Conservation (phyloP, 768 basidiomycete genomes). For the Trametes coccinea region DNA sequence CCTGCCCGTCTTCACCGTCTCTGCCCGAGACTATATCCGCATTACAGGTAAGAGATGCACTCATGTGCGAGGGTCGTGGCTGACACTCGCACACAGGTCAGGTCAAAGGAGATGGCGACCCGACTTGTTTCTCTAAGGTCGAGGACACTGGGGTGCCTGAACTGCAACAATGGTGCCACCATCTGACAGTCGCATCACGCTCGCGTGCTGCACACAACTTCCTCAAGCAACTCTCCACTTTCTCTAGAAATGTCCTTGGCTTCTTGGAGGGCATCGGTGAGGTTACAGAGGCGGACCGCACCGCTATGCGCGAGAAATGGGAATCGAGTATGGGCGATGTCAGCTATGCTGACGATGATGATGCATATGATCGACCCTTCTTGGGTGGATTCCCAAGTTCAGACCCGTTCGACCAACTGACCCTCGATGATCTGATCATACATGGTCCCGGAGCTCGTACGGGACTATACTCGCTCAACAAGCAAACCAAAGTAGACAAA, state of each 20-base stretch:
- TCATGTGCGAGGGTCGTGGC: background rate
- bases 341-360: constrained; percentile 28
- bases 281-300: constrained; percentile 53
- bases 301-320: constrained; percentile 51
- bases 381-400: constrained; percentile 17
- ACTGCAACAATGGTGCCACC: constrained; percentile 59
- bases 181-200: constrained; percentile 53
- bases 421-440: constrained; percentile 34
- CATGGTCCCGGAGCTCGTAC: constrained; percentile 15
- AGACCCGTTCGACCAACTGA: constrained; percentile 30
- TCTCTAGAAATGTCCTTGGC: constrained; percentile 46
- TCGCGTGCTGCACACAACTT: constrained; percentile 46
- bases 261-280: constrained; percentile 54
- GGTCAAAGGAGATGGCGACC: constrained; percentile 60
- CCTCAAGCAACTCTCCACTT: constrained; percentile 48
- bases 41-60: constrained; percentile 43
- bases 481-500: constrained; percentile 42
- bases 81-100: constrained; percentile 41
- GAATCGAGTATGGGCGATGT: constrained; percentile 41
- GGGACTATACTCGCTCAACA: constrained; percentile 39
- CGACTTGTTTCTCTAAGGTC: constrained; percentile 53
- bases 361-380: constrained; percentile 14
- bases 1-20: constrained; percentile 63
- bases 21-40: constrained; percentile 60
- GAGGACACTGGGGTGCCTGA: constrained; percentile 57